Base-by-base conservation (phyloP, 2,329 filamentous ascomycete species). In the Acrocalymma vagum region DNA sequence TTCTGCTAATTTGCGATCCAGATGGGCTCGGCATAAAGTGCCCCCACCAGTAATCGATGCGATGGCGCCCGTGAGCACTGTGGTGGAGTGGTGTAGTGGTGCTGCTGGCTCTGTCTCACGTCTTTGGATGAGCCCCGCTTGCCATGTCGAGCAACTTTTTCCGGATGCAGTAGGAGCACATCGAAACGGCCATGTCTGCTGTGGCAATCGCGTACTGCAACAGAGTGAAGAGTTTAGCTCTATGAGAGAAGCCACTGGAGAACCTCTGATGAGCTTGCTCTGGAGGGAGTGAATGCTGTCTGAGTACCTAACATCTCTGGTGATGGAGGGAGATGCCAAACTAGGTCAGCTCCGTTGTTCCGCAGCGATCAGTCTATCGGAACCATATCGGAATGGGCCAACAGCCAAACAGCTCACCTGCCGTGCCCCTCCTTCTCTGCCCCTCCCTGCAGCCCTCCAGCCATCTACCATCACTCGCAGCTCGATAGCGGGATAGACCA, bases 311-410 rank as follows among this genome's bases (percentile, higher is more conserved):
- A n/a, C n/a, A n/a, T n/a, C n/a, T n/a, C n/a, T n/a, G n/a, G n/a
- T n/a, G n/a, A n/a, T n/a, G n/a, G n/a, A n/a, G n/a, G n/a, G n/a
- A n/a, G n/a, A n/a, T n/a, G n/a, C n/a, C n/a, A n/a, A n/a, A n/a
- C n/a, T n/a, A n/a, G n/a, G n/a, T n/a, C n/a, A n/a, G n/a, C n/a
- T n/a, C 46, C 37, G 38, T 41, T 47, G 14, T 44, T 16, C 35
- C 30, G 40, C 32, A 37, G 21, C 34, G 34, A 37, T 32, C 29
- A 40, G 26, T 40, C 30, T 28, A 30, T 57, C 45, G 43, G 53
- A 50, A 53, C 35, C 40, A 50, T 37, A 42, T 47, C 41, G 44
- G 45, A 42, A 55, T 38, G 31, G 36, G 43, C 30, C 34, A 43
- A 44, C 42, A 38, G 31, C 29, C 36, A 18, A 26, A 23, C 28